These are phyloP conservation scores for Cordyceps cateniannulata DNA, from an alignment of 2,329 filamentous ascomycete species.

Conservation along the genomic window DNA sequence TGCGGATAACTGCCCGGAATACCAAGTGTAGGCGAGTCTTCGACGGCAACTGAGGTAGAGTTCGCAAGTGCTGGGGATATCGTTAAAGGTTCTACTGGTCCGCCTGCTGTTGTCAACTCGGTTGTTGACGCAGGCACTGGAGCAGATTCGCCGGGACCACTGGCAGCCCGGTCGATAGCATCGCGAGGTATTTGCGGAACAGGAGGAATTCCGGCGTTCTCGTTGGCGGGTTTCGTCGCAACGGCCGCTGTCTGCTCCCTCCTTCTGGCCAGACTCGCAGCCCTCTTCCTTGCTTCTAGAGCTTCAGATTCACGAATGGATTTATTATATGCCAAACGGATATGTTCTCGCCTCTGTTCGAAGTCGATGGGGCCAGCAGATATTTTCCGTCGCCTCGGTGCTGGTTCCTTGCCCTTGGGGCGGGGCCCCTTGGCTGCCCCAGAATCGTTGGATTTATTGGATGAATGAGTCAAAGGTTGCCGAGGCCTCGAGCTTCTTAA, in stretches of 20 bases:
- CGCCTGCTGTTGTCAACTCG: background rate
- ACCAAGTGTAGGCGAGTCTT: constrained; percentile 60
- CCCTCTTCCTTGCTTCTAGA: constrained; percentile 45
- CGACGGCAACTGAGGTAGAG: background rate
- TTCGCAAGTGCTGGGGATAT: constrained; percentile 12
- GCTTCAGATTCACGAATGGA: constrained; percentile 71
- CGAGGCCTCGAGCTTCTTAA: constrained; percentile 77
- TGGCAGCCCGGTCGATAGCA: background rate
- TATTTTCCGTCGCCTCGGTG: constrained; percentile 41
- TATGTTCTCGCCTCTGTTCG: constrained; percentile 71
- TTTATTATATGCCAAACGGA: constrained; percentile 78
- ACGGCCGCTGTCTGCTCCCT: constrained; percentile 19
- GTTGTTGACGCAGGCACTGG: background rate
- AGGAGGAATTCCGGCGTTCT: background rate
- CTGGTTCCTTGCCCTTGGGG: constrained; percentile 24
- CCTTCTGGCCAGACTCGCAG: constrained; percentile 42
- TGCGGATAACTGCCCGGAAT: constrained; percentile 57
- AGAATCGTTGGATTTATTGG: constrained; percentile 58
- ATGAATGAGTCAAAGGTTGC: constrained; percentile 69
- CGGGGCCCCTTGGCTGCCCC: constrained; percentile 48
- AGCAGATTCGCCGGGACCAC: constrained; percentile 1
- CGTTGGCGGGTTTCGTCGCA: background rate
- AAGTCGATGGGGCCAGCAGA: constrained; percentile 75
- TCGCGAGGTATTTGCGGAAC: constrained; percentile 8
- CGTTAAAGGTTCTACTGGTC: constrained; percentile 9